Evolutionary conservation across 331 rosid species (phyloP).

Genomic region (Spiraea crenata): DNA sequence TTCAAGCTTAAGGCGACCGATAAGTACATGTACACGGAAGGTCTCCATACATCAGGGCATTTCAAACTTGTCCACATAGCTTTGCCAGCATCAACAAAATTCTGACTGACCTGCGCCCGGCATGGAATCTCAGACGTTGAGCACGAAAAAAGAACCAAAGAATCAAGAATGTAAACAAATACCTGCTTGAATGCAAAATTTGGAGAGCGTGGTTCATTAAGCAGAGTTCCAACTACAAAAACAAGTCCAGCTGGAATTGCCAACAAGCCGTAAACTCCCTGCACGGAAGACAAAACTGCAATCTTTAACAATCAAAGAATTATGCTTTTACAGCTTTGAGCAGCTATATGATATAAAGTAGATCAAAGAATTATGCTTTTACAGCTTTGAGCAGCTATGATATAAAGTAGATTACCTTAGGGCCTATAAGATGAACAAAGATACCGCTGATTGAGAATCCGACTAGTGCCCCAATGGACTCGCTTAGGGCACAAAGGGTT

Average conservation of each 20-base stretch:
- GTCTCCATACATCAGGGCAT: constrained; percentile 74
- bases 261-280: constrained; percentile 90
- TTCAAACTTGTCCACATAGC: constrained; percentile 83
- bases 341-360: constrained; percentile 5
- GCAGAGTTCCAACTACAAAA: constrained; percentile 57
- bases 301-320: not conserved
- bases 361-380: too few species aligned
- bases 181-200: constrained; percentile 68
- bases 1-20: constrained; percentile 82
- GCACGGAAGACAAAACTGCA: constrained; percentile 10
- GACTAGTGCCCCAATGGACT: constrained; percentile 71
- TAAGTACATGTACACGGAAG: constrained; percentile 81
- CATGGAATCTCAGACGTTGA: constrained; percentile 22
- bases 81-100: constrained; percentile 63
- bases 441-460: constrained; percentile 87
- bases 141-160: not conserved
- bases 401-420: constrained; percentile 58
- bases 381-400: not conserved
- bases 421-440: constrained; percentile 84
- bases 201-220: constrained; percentile 61
- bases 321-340: not conserved
- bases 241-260: constrained; percentile 83
- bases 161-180: constrained; percentile 17
- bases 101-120: constrained; percentile 64
- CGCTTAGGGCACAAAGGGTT: constrained; percentile 87